Evolutionary conservation across 139 green algal genomes (phyloP), one percentile per base, ranked within the genome.

Genomic region (Chlamydomonas sphaeroides): DNA sequence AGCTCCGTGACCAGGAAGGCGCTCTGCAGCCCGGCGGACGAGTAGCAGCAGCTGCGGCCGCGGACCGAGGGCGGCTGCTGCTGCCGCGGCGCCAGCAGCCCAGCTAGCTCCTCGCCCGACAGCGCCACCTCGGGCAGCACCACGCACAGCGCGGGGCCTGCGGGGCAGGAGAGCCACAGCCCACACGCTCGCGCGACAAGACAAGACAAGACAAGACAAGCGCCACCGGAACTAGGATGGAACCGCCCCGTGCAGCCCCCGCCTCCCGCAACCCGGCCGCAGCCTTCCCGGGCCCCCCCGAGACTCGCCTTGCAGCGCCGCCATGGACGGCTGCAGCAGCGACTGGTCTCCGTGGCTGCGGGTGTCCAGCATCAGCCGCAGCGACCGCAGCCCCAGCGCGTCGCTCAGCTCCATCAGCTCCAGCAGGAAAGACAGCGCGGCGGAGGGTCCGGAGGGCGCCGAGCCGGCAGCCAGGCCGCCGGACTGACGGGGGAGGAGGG

Each of bases 321-420:
- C 89, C 8, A 96, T 87, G 3, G 87, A 89, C 3, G 92, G 89
- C 35, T 89, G 84, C 68, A 96, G 86, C 72, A 96, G 70, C 26
- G 86, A 92, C 78, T 90, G 84, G 8, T 51, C 49, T 0, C 72
- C 36, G 69, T 95, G 90, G 23, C 65, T 32, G 21, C 86, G 80
- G 23, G 23, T 10, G 77, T 96, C 93, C 51, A 93, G 80, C 68
- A 87, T 38, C 15, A 95, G 28, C 23, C 90, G 71, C 79, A 94
- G 14, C 0, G 30, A 1, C 3, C 65, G 33, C 30, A 83, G 69
- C 11, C 89, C 88, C 2, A 75, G 75, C 30, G 66, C 70, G 67
- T 95, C 92, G 30, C 88, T 89, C 45, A 94, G 39, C 84, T 94
- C 92, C 51, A 88, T 38, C 41, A 94, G 73, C 66, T 94, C 89